Evolutionary conservation across 108 stramenopile species (phyloP).

Genomic region (Conticribra weissflogii): DNA sequence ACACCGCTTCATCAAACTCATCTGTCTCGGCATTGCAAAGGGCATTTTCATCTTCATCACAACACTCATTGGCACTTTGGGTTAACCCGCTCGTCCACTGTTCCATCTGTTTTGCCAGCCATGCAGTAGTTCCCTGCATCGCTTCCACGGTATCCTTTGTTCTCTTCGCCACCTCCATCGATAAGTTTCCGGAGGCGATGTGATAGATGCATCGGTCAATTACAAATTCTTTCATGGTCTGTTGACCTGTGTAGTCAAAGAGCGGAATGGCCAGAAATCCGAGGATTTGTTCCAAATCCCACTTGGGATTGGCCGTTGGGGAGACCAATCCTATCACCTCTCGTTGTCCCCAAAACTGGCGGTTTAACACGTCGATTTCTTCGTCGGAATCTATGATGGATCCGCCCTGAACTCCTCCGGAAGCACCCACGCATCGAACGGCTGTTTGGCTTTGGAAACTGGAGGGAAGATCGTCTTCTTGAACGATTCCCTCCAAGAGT

Average conservation of each 20-base stretch:
- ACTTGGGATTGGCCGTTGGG: constrained; percentile 10
- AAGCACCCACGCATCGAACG: constrained; percentile 41
- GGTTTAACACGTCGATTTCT: constrained; percentile 39
- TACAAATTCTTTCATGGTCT: constrained; percentile 33
- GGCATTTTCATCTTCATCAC: constrained; percentile 3
- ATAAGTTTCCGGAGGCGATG: constrained; percentile 33
- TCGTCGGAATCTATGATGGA: constrained; percentile 26
- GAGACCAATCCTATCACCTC: constrained; percentile 29
- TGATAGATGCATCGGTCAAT: constrained; percentile 41
- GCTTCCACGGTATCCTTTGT: constrained; percentile 39
- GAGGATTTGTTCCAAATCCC: constrained; percentile 34
- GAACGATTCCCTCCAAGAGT: constrained; percentile 37
- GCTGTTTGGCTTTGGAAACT: constrained; percentile 38
- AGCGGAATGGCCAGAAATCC: constrained; percentile 28
- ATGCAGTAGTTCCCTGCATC: constrained; percentile 34
- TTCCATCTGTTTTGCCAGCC: constrained; percentile 34
- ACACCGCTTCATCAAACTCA: constrained; percentile 13
- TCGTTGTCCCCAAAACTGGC: constrained; percentile 28
- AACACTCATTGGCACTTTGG: constrained; percentile 2
- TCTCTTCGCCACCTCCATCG: constrained; percentile 22
- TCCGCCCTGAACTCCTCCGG: constrained; percentile 40
- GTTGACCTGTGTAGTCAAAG: constrained; percentile 37
- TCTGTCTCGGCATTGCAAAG: not conserved
- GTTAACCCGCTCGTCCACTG: constrained; percentile 22
- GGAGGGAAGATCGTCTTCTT: constrained; percentile 34